Percentiles rank a stretch among this genome's conserved stretches.
These are phyloP conservation scores for Zygosaccharomyces gambellarensis DNA, from an alignment of 805 yeast genomes.

Conservation along the genomic window DNA sequence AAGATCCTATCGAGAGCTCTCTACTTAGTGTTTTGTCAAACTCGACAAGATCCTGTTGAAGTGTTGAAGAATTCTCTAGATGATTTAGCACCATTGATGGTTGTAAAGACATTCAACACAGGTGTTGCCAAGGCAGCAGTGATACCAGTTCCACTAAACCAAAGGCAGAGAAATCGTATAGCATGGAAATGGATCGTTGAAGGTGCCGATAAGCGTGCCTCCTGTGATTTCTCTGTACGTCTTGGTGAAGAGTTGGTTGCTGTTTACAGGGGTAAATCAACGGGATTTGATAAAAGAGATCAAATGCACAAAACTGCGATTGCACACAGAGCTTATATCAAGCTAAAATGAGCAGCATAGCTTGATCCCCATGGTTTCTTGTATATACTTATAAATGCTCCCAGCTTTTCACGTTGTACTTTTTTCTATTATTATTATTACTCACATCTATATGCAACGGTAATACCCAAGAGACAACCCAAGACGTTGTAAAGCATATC, in stretches of 20 bases:
- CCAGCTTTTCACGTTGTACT: too few relatives aligned
- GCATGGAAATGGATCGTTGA: slow-evolving; percentile 91
- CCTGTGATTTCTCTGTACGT: slow-evolving; percentile 79
- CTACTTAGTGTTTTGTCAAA: slow-evolving; percentile 56
- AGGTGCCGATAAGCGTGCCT: slow-evolving; percentile 71
- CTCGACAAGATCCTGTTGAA: slow-evolving; percentile 73
- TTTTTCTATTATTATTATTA: not conserved
- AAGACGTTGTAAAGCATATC: slow-evolving; percentile 42
- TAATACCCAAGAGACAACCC: slow-evolving; percentile 29
- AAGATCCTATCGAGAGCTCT: slow-evolving; percentile 69
- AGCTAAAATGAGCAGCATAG: slow-evolving; percentile 31
- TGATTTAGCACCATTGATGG: slow-evolving; percentile 77
- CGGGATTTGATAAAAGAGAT: slow-evolving; percentile 78
- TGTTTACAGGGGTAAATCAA: slow-evolving; percentile 71
- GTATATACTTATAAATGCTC: not conserved
- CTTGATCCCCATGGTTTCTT: not conserved
- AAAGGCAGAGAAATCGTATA: slow-evolving; percentile 76
- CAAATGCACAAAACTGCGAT: slow-evolving; percentile 83
- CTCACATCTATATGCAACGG: slow-evolving; percentile 15
- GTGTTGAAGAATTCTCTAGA: slow-evolving; percentile 72
- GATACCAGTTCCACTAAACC: slow-evolving; percentile 78
- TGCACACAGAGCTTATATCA: slow-evolving; percentile 78
- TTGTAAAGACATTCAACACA: slow-evolving; percentile 69
- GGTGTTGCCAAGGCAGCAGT: slow-evolving; percentile 79
- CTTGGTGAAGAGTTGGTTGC: slow-evolving; percentile 83